Evolutionary conservation across 1,284 basidiomycete genomes (phyloP).

Genomic region (Puccinia novopanici): DNA sequence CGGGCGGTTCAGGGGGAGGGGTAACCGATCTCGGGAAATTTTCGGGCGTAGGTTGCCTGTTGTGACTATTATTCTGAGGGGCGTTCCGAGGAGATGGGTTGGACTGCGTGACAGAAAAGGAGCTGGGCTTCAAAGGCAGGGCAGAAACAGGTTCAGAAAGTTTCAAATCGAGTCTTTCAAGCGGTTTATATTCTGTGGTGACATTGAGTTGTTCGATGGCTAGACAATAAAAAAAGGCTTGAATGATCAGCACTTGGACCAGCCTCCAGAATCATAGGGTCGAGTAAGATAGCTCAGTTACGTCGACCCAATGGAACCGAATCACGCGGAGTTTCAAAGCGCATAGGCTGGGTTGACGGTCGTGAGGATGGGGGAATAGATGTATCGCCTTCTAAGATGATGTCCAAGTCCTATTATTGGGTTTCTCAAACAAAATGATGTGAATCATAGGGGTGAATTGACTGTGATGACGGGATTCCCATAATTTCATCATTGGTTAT

Average conservation of each 20-base stretch:
- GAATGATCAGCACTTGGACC: neutral
- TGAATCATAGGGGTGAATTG: neutral
- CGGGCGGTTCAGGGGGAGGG: slow-evolving; percentile 34
- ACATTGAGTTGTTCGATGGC: slow-evolving; percentile 34
- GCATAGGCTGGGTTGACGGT: slow-evolving; percentile 1
- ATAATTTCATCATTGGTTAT: neutral
- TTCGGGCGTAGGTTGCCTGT: slow-evolving; percentile 41
- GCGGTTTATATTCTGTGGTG: slow-evolving; percentile 47
- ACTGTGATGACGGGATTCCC: neutral
- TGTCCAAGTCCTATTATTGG: slow-evolving; percentile 38
- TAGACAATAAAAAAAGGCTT: neutral
- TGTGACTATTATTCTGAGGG: slow-evolving; percentile 20
- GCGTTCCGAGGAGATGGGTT: slow-evolving; percentile 8
- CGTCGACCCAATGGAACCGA: slow-evolving; percentile 23
- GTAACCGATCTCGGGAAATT: slow-evolving; percentile 30
- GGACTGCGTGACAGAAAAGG: neutral
- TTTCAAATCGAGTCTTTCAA: slow-evolving; percentile 43
- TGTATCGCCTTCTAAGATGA: slow-evolving; percentile 47
- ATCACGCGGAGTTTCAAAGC: slow-evolving; percentile 36
- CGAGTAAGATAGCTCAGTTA: slow-evolving; percentile 7
- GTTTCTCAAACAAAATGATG: neutral
- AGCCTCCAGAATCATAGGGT: neutral
- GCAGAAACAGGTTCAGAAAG: slow-evolving; percentile 9
- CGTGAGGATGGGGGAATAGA: slow-evolving; percentile 12
- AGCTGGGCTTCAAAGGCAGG: slow-evolving; percentile 19